Evolutionary conservation across 2,329 filamentous ascomycete genomes (phyloP).

Genomic region (Stachybotrys echinatus): DNA sequence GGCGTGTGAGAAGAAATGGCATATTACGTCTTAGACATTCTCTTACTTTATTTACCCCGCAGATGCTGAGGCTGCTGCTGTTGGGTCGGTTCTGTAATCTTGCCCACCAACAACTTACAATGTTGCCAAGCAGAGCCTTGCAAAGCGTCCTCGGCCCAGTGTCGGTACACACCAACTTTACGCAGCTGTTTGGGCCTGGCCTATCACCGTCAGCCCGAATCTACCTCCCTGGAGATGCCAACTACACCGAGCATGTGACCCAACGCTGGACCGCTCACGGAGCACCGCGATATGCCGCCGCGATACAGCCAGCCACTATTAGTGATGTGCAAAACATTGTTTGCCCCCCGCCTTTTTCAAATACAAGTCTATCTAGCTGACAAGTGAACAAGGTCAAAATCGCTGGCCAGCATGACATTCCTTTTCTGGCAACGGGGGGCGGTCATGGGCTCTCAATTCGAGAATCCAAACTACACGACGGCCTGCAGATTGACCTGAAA

Average conservation of each 20-base stretch:
- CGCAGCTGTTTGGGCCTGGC: not conserved
- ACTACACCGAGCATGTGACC: not conserved
- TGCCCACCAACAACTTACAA: too few species aligned
- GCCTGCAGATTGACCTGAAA: not conserved
- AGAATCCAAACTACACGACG: not conserved
- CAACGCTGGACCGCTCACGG: not conserved
- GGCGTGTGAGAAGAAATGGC: too few species aligned
- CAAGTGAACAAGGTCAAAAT: not conserved
- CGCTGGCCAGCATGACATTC: not conserved
- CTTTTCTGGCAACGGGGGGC: not conserved
- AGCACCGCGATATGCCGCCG: not conserved
- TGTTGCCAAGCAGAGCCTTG: too few species aligned
- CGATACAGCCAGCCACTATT: not conserved
- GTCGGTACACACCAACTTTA: too few species aligned
- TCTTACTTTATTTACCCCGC: too few species aligned
- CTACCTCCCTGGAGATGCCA: not conserved
- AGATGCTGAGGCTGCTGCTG: too few species aligned
- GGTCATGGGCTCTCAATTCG: not conserved
- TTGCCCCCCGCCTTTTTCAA: not conserved
- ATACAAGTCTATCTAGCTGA: not conserved
- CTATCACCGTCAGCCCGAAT: not conserved
- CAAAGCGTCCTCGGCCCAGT: too few species aligned
- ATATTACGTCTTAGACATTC: too few species aligned
- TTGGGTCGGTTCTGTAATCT: too few species aligned
- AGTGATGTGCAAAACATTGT: not conserved